Conservation (phyloP, 495 filamentous ascomycete genomes). For the Pseudomonodictys pantanalensis region DNA sequence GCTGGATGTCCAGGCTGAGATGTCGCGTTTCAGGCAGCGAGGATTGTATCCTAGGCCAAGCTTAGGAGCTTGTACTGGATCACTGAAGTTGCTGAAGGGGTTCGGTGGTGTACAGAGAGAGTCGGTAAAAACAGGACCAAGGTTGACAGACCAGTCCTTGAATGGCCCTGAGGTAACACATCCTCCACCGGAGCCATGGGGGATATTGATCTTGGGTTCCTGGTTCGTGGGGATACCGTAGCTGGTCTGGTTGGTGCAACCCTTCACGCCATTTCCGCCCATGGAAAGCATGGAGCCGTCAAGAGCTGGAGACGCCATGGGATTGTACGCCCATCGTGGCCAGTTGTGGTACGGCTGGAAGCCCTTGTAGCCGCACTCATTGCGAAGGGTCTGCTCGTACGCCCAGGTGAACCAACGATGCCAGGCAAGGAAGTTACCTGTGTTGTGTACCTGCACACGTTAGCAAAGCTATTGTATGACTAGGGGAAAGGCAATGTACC, state of each 20-base stretch:
- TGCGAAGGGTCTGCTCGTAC: conserved; percentile 62
- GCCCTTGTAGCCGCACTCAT: conserved; percentile 68
- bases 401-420: conserved; percentile 63
- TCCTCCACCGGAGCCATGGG: conserved; percentile 31
- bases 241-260: conserved; percentile 31
- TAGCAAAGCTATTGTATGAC: no score
- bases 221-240: conserved; percentile 10
- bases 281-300: conserved; percentile 45
- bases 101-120: background rate
- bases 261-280: conserved; percentile 51
- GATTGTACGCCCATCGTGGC: conserved; percentile 40
- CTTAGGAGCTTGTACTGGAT: conserved; percentile 1
- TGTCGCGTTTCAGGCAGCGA: conserved; percentile 63
- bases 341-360: conserved; percentile 55
- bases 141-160: conserved; percentile 28
- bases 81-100: no score
- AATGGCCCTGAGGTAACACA: conserved; percentile 36
- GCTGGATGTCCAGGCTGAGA: conserved; percentile 50
- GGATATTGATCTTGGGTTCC: conserved; percentile 5
- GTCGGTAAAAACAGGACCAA: conserved; percentile 32
- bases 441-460: no score
- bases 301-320: conserved; percentile 44
- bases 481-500: conserved; percentile 8
- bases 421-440: conserved; percentile 67
- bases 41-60: conserved; percentile 50